phyloP scores from a whole-genome alignment of 805 yeast species.

The Scheffersomyces ergatensis region DNA sequence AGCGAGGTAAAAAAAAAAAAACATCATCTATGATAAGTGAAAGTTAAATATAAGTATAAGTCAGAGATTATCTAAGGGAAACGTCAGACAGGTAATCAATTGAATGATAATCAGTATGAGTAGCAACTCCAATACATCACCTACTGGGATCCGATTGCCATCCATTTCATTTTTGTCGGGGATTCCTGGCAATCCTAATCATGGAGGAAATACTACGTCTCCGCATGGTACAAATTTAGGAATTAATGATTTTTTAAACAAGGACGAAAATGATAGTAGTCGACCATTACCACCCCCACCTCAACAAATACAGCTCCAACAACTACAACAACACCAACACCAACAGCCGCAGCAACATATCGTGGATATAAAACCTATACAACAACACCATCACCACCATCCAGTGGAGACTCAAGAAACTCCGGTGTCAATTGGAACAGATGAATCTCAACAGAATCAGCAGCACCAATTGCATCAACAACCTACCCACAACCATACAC shows the following conservation, averaged over 20 bases:
- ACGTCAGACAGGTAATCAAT: too few species aligned
- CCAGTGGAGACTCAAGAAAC: conserved; percentile 6
- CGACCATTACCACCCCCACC: conserved; percentile 1
- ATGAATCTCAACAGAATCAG: conserved; percentile 2
- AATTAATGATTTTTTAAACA: conserved; percentile 18
- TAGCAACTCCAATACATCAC: background rate
- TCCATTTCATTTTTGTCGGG: conserved; percentile 27
- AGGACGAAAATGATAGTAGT: background rate
- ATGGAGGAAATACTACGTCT: conserved; percentile 6
- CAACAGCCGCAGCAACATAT: too few species aligned
- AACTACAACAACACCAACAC: background rate
- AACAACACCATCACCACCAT: conserved; percentile 8
- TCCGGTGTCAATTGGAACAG: background rate
- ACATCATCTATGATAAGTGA: too few species aligned
- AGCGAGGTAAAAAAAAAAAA: too few species aligned
- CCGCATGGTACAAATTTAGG: conserved; percentile 19
- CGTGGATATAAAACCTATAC: background rate
- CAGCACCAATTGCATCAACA: background rate
- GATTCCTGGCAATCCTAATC: background rate
- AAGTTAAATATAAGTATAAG: too few species aligned
- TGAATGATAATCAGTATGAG: too few species aligned
- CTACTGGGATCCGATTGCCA: conserved; percentile 11
- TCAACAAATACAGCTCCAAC: background rate
- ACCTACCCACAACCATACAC: conserved; percentile 2
- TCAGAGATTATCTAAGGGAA: too few species aligned